phyloP scores from a whole-genome alignment of 78 protist species.

The Tieghemostelium lacteum region DNA sequence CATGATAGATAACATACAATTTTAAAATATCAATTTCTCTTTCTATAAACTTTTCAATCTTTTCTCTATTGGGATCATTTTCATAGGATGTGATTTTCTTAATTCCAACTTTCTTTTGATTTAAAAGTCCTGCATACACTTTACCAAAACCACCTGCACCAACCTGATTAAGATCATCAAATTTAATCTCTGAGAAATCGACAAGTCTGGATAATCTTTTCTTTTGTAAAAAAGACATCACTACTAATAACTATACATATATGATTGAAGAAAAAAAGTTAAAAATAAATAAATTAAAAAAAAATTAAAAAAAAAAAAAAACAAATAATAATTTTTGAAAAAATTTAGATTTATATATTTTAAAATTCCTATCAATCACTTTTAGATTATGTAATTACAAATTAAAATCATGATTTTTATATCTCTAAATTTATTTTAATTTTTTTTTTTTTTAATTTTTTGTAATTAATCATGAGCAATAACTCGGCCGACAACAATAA shows the following conservation, averaged over 20 bases:
- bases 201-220: constrained; percentile 46
- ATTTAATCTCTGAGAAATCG: constrained; percentile 56
- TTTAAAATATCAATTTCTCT: constrained; percentile 51
- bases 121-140: constrained; percentile 36
- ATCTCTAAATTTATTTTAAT: too few relatives aligned
- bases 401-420: too few relatives aligned
- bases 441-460: neutral
- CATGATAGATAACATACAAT: neutral
- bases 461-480: neutral
- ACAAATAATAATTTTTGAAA: too few relatives aligned
- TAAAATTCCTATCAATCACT: too few relatives aligned
- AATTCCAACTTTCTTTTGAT: constrained; percentile 57
- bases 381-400: too few relatives aligned
- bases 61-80: constrained; percentile 65
- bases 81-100: constrained; percentile 62
- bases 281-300: too few relatives aligned
- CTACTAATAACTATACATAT: too few relatives aligned
- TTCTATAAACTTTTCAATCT: constrained; percentile 39
- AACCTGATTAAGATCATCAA: constrained; percentile 24
- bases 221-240: too few relatives aligned
- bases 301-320: too few relatives aligned
- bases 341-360: too few relatives aligned
- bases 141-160: constrained; percentile 75
- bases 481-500: neutral
- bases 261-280: too few relatives aligned